These are phyloP conservation scores for Pichia kudriavzevii DNA, from an alignment of 1,139 yeast genomes.

Conservation along the genomic window DNA sequence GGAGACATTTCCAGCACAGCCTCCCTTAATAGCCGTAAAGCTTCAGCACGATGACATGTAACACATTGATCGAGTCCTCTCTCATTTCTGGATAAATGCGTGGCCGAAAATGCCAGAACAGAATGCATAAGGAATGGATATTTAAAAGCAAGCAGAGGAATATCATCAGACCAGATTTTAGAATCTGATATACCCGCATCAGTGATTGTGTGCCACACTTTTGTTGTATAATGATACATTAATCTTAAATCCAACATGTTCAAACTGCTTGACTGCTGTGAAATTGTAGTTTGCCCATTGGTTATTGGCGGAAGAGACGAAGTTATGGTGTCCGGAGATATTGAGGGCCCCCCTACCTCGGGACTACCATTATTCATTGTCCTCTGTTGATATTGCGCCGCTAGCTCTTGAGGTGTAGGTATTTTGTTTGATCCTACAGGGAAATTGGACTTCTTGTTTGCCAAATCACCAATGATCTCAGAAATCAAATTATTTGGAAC, in stretches of 20 bases:
- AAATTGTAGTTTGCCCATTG: constrained; percentile 13
- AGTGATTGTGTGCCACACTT: constrained; percentile 79
- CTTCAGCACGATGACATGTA: constrained; percentile 82
- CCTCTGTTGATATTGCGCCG: constrained; percentile 22
- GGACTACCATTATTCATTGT: constrained; percentile 10
- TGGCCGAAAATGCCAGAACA: constrained; percentile 81
- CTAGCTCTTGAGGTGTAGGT: constrained; percentile 20
- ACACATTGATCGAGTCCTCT: constrained; percentile 76
- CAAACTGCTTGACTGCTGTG: constrained; percentile 27
- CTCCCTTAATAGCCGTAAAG: constrained; percentile 68
- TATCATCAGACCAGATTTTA: constrained; percentile 79
- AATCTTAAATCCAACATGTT: constrained; percentile 73
- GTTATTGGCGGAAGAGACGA: constrained; percentile 24
- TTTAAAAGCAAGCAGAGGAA: constrained; percentile 81
- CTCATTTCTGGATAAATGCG: constrained; percentile 75
- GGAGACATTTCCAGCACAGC: constrained; percentile 79
- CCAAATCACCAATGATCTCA: constrained; percentile 21
- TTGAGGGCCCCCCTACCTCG: constrained; percentile 18
- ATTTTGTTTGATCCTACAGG: constrained; percentile 4
- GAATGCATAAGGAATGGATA: constrained; percentile 92
- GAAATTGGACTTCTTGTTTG: constrained; percentile 13
- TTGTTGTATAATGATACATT: constrained; percentile 81
- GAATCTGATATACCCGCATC: constrained; percentile 87
- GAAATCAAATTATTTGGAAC: constrained; percentile 18
- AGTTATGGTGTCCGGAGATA: constrained; percentile 27